Evolutionary conservation across 371 early-diverging fungal species (phyloP).

Genomic region (Mucor lusitanicus): DNA sequence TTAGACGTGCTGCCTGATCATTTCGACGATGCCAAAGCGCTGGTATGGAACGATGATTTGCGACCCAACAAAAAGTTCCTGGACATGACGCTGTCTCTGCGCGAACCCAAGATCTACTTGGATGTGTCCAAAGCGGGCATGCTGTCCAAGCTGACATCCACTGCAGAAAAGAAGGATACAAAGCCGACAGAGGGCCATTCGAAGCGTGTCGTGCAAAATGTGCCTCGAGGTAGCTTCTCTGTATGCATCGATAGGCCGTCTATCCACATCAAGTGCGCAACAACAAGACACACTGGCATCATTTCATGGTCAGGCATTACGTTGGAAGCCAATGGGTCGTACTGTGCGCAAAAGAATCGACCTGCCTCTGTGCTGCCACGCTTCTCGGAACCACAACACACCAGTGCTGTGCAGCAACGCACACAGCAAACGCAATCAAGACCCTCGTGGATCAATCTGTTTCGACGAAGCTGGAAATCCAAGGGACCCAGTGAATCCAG

Average conservation of each 20-base stretch:
- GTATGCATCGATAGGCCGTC: slow-evolving; percentile 18
- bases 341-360: slow-evolving; percentile 17
- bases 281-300: slow-evolving; percentile 4
- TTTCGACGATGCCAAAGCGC: neutral
- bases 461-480: slow-evolving; percentile 36
- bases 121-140: slow-evolving; percentile 1
- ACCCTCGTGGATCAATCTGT: slow-evolving; percentile 38
- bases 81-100: neutral
- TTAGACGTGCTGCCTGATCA: neutral
- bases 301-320: slow-evolving; percentile 14
- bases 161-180: neutral
- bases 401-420: slow-evolving; percentile 19
- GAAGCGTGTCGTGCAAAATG: neutral
- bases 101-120: slow-evolving; percentile 12
- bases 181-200: neutral
- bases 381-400: slow-evolving; percentile 10
- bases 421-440: slow-evolving; percentile 19
- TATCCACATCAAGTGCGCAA: slow-evolving; percentile 6
- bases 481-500: neutral
- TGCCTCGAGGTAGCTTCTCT: slow-evolving; percentile 17
- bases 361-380: slow-evolving; percentile 17
- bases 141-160: slow-evolving; percentile 6
- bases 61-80: slow-evolving; percentile 19
- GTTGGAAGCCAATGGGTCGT: slow-evolving; percentile 25
- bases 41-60: slow-evolving; percentile 6